Percentiles rank a stretch among this genome's conserved stretches.
Conservation (phyloP, 75 land plant species). For the Larix kaempferi region DNA sequence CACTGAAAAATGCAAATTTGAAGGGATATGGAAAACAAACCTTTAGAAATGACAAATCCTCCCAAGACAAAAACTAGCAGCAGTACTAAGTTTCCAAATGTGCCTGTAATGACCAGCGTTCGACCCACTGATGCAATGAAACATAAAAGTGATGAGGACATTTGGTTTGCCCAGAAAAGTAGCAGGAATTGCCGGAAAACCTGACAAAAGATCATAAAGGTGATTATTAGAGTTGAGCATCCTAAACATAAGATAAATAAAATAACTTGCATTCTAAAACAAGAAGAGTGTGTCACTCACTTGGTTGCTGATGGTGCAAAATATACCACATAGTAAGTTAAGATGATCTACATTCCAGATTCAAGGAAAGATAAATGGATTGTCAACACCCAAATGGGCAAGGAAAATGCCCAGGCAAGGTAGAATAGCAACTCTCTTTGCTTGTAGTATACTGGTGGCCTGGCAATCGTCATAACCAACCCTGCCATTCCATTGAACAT, state of each 20-base stretch:
- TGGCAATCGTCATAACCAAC: conserved; percentile 53
- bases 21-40: conserved; percentile 2
- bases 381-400: conserved; percentile 61
- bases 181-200: conserved; percentile 64
- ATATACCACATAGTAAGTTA: conserved; percentile 71
- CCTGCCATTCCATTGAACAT: conserved; percentile 83
- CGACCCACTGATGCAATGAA: conserved; percentile 66
- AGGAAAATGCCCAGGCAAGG: conserved; percentile 79
- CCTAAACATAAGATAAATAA: background rate
- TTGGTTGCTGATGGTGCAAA: conserved; percentile 61
- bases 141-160: conserved; percentile 73
- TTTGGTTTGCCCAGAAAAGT: conserved; percentile 60
- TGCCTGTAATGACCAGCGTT: conserved; percentile 69
- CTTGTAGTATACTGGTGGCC: conserved; percentile 85
- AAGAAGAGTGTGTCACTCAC: conserved; percentile 26
- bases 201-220: conserved; percentile 24
- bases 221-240: background rate
- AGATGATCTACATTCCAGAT: conserved; percentile 48
- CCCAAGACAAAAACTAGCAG: conserved; percentile 53
- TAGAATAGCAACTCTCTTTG: conserved; percentile 74
- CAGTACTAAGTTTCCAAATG: conserved; percentile 69
- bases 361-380: conserved; percentile 66
- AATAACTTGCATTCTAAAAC: background rate
- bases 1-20: background rate
- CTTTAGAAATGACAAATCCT: conserved; percentile 60